phyloP scores from a whole-genome alignment of 306 rosid species.

The Vachellia collinsii region DNA sequence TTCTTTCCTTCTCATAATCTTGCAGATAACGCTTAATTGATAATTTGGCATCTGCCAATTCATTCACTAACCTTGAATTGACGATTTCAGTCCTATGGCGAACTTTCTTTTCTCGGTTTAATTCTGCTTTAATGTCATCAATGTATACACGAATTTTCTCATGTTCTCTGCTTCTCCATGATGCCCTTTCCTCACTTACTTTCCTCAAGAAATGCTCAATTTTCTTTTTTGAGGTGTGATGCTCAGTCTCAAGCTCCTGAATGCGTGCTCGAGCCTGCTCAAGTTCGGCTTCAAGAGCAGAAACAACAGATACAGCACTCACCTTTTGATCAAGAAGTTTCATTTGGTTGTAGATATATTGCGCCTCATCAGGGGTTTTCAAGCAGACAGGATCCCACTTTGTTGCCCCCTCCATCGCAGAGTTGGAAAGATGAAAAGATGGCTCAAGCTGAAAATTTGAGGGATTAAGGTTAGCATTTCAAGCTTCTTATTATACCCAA shows the following conservation, averaged over 20 bases:
- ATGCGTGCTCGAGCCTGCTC: constrained; percentile 75
- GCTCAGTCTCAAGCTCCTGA: constrained; percentile 86
- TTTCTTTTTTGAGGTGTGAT: constrained; percentile 77
- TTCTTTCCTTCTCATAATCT: constrained; percentile 89
- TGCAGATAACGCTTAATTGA: constrained; percentile 71
- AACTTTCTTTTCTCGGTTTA: constrained; percentile 78
- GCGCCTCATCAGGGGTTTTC: constrained; percentile 61
- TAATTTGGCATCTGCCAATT: constrained; percentile 82
- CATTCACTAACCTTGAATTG: constrained; percentile 85
- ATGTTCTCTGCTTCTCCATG: constrained; percentile 88
- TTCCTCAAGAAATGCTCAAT: constrained; percentile 79
- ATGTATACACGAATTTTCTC: constrained; percentile 83
- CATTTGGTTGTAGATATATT: constrained; percentile 58
- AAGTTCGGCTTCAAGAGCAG: constrained; percentile 81
- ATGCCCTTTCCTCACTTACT: constrained; percentile 76
- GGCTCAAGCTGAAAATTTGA: constrained; percentile 50
- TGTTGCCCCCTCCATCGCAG: constrained; percentile 86
- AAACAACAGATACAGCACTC: constrained; percentile 62
- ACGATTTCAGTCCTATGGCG: constrained; percentile 78
- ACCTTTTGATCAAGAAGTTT: constrained; percentile 75
- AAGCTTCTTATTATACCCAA: constrained; percentile 10
- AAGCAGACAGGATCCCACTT: constrained; percentile 89
- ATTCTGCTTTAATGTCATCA: constrained; percentile 71
- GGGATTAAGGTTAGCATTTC: constrained; percentile 16
- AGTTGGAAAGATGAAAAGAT: constrained; percentile 60